These are phyloP conservation scores for Solanum corneliomulleri DNA, from an alignment of 257 asterid species.

Conservation along the genomic window DNA sequence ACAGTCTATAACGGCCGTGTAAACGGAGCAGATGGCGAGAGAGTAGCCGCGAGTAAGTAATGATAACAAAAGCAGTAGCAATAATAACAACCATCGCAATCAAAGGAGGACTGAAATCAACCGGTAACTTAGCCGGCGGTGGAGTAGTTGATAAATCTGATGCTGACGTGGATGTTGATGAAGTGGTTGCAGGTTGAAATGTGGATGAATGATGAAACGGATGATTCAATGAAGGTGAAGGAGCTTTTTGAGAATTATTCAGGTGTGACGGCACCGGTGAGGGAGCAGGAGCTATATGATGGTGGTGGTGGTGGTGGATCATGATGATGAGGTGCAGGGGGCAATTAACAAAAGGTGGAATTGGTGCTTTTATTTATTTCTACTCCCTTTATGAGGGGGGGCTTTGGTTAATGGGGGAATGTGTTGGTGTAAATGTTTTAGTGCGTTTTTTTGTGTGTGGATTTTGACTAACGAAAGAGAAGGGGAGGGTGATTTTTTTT, in stretches of 20 bases:
- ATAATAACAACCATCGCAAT: conserved; percentile 85
- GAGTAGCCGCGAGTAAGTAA: conserved; percentile 82
- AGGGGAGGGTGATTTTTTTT: not conserved
- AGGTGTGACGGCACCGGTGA: conserved; percentile 3
- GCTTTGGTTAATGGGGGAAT: not conserved
- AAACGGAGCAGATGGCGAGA: conserved; percentile 54
- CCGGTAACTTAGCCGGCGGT: conserved; percentile 51
- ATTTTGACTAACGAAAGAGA: conserved; percentile 15
- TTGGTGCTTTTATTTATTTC: conserved; percentile 10
- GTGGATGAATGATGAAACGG: not conserved
- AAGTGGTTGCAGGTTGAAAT: not conserved
- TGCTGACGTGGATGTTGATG: conserved; percentile 1
- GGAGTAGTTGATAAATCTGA: conserved; percentile 11
- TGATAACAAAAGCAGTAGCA: conserved; percentile 71
- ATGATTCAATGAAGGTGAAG: not conserved
- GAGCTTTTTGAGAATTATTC: not conserved
- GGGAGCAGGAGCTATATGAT: conserved; percentile 23
- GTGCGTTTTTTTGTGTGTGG: not conserved
- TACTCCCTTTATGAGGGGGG: not conserved
- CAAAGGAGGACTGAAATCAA: conserved; percentile 87
- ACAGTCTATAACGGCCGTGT: conserved; percentile 57
- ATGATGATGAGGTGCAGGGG: conserved; percentile 10
- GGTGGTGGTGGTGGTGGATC: conserved; percentile 33
- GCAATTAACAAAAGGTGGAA: conserved; percentile 10
- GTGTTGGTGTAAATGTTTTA: not conserved